Conservation (phyloP, 495 filamentous ascomycete species). For the Aspergillus steynii region DNA sequence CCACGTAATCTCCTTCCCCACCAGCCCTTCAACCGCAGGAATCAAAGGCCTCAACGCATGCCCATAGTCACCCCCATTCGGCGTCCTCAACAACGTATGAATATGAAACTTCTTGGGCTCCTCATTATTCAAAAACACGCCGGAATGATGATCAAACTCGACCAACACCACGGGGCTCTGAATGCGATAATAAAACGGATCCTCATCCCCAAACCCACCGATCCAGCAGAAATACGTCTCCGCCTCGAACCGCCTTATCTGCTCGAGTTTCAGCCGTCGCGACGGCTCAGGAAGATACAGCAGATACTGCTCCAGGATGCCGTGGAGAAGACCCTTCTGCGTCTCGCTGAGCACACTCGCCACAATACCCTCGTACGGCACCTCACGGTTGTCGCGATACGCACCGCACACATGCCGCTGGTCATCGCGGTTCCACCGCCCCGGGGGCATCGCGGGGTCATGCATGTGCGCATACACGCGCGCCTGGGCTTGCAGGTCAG, state of each 20-base stretch:
- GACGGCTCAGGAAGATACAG: conserved; percentile 60
- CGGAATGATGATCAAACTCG: conserved; percentile 81
- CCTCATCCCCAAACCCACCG: conserved; percentile 61
- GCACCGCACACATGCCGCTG: conserved; percentile 74
- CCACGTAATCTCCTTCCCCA: conserved; percentile 47
- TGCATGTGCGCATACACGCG: conserved; percentile 56
- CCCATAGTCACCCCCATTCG: conserved; percentile 76
- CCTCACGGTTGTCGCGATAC: conserved; percentile 71
- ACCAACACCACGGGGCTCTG: conserved; percentile 70
- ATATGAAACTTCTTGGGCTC: conserved; percentile 76
- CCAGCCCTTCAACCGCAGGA: conserved; percentile 38
- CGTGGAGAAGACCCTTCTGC: conserved; percentile 55
- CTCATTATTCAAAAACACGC: conserved; percentile 72
- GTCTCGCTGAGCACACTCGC: conserved; percentile 40
- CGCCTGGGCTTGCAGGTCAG: conserved; percentile 49
- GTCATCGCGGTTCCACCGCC: conserved; percentile 74
- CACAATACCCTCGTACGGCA: conserved; percentile 69
- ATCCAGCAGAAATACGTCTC: conserved; percentile 81
- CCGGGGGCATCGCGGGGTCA: conserved; percentile 62
- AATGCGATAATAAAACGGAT: conserved; percentile 75
- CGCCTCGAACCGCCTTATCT: conserved; percentile 50
- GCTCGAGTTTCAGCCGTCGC: conserved; percentile 50
- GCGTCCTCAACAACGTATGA: conserved; percentile 68
- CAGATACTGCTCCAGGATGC: conserved; percentile 60
- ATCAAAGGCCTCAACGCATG: conserved; percentile 49